Evolutionary conservation across 257 asterid species (phyloP).

Genomic region (Nicotiana tabacum): DNA sequence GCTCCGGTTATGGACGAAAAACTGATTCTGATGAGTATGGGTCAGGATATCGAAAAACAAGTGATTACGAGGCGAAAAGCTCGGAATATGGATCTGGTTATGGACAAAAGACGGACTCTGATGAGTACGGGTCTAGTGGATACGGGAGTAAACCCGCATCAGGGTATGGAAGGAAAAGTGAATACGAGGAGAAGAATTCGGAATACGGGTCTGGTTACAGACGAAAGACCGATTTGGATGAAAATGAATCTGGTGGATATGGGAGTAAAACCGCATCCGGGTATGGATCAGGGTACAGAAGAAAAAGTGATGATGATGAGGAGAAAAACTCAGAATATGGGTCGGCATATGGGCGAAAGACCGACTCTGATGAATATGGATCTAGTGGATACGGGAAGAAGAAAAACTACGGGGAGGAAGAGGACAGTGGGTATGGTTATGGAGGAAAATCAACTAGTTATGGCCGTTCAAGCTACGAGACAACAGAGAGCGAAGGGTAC

Average conservation of each 20-base stretch:
- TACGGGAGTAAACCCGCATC: not conserved
- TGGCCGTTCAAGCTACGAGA: slow-evolving; percentile 9
- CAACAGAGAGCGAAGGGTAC: slow-evolving; percentile 9
- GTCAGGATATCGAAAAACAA: not conserved
- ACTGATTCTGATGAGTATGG: not conserved
- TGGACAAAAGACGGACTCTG: slow-evolving; percentile 2
- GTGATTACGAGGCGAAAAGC: not conserved
- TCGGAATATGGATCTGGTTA: not conserved
- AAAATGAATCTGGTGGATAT: not conserved
- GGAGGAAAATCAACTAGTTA: slow-evolving; percentile 4
- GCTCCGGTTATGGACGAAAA: not conserved
- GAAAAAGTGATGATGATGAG: not conserved
- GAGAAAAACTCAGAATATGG: slow-evolving; percentile 21
- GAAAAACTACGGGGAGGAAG: slow-evolving; percentile 26
- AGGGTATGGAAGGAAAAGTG: not conserved
- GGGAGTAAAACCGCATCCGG: not conserved
- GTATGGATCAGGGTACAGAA: not conserved
- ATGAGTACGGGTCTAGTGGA: not conserved
- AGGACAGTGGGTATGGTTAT: not conserved
- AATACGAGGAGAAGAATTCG: not conserved
- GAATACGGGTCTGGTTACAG: not conserved
- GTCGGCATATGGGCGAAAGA: not conserved
- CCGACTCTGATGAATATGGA: not conserved
- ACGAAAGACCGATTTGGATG: not conserved
- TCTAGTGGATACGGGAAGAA: slow-evolving; percentile 25